phyloP scores from a whole-genome alignment of 2,329 filamentous ascomycete species.

The Lachnum nothofagi region DNA sequence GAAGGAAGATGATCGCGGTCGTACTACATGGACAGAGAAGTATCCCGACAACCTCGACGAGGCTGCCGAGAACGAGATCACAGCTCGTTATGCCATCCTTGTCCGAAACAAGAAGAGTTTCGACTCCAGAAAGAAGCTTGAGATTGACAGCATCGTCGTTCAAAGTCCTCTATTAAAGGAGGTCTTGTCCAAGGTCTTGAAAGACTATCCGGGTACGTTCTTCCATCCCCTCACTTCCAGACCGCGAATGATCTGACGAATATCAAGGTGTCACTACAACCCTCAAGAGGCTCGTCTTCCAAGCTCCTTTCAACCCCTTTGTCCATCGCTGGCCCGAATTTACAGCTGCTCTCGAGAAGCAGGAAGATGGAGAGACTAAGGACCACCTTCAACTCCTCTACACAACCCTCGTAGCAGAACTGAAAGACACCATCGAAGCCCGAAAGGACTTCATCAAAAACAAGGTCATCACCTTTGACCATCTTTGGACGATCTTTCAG shows the following conservation, averaged over 20 bases:
- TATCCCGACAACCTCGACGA: constrained; percentile 50
- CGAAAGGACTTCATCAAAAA: constrained; percentile 49
- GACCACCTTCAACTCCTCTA: constrained; percentile 45
- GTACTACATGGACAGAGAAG: constrained; percentile 51
- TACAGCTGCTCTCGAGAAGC: constrained; percentile 37
- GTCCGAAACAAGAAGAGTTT: constrained; percentile 53
- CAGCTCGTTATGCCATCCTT: constrained; percentile 56
- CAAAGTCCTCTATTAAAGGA: constrained; percentile 58
- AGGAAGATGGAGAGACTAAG: constrained; percentile 40
- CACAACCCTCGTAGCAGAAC: constrained; percentile 45
- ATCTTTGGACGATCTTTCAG: constrained; percentile 51
- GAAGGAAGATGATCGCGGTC: constrained; percentile 46
- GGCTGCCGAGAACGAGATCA: constrained; percentile 56
- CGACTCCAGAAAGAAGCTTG: constrained; percentile 55
- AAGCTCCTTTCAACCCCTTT: constrained; percentile 56
- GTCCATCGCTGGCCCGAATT: constrained; percentile 60
- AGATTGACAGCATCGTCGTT: constrained; percentile 58
- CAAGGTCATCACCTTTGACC: constrained; percentile 48
- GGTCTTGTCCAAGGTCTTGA: constrained; percentile 41
- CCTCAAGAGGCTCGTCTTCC: constrained; percentile 57
- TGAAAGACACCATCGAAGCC: constrained; percentile 45
- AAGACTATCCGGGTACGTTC: constrained; percentile 20
- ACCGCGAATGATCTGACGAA: constrained; percentile 35
- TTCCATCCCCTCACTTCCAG: neutral
- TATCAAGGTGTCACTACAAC: constrained; percentile 55